Base-by-base conservation (phyloP, 1,284 basidiomycete genomes). In the Hemileia vastatrix region DNA sequence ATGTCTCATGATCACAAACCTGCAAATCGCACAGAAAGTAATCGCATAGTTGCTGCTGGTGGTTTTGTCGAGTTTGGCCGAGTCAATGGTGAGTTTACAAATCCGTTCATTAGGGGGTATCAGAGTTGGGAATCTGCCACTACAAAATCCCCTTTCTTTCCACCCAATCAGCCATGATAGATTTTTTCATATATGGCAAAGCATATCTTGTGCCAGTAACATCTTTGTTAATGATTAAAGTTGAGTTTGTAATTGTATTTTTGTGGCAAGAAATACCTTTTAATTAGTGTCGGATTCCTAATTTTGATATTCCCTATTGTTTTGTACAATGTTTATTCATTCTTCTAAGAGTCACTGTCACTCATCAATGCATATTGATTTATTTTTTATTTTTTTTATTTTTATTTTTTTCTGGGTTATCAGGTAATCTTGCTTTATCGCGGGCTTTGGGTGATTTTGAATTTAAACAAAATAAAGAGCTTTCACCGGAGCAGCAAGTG, bases 1-100 rank as follows among this genome's bases (percentile, higher is more conserved):
- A 80, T 99, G 70, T 96, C 92, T 71, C 86, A 83, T 70, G 95
- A 99, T 76, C 95, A 99, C 78, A 99, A 99, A 77, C 95, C 95
- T 1, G 85, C 85, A 51, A 91, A 88, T 73, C 84, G 86, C 69
- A 80, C 80, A 67, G 95, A 99, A 78, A 88, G 83, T 71, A 81
- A 82, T 24, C 87, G 95, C 56, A 97, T 99, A 74, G 81, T 84
- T 21, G 84, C 83, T 47, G 95, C 93, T n/a, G 95, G 95, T 56
- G 95, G 95, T 51, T 98, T 90, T 73, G 88, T 99, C 66, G 93
- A 98, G 76, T 96, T 86, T 76, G 93, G 92, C 48, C 88, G 95
- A 63, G 95, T 98, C 44, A 98, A 98, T 76, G 95, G 91, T 90
- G 57, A 58, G 84, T 77, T 32, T n/a, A n/a, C n/a, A n/a, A n/a